A percentile compares a stretch with the other conserved stretches of the same genome.
Conservation (phyloP, 495 filamentous ascomycete genomes). For the Haplographium delicatum region DNA sequence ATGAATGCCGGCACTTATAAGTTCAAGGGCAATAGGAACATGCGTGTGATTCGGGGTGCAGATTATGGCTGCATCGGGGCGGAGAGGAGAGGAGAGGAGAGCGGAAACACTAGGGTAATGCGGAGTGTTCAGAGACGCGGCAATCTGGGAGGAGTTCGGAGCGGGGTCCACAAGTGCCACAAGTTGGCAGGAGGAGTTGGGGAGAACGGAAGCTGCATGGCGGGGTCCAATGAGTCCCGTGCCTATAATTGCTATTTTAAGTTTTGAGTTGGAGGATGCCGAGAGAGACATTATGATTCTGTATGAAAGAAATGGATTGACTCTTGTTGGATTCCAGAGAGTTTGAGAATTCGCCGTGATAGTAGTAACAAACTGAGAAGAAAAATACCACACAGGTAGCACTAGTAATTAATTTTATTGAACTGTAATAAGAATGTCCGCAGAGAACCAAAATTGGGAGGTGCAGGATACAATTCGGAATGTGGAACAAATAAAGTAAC, state of each 20-base stretch:
- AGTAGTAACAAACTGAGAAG: too few relatives aligned
- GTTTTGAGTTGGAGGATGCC: conserved; percentile 1
- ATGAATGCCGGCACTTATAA: conserved; percentile 44
- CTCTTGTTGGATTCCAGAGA: neutral
- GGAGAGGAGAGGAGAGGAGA: conserved; percentile 35
- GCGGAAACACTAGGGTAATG: conserved; percentile 34
- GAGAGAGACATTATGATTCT: too few relatives aligned
- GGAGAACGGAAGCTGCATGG: conserved; percentile 45
- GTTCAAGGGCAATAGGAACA: conserved; percentile 43
- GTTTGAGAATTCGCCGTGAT: too few relatives aligned
- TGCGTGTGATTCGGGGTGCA: conserved; percentile 58
- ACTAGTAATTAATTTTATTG: too few relatives aligned
- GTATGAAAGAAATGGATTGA: neutral
- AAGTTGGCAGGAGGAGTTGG: conserved; percentile 41
- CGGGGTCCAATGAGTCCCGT: conserved; percentile 52
- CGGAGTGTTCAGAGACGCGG: conserved; percentile 26
- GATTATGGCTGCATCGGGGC: conserved; percentile 51
- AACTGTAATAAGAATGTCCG: too few relatives aligned
- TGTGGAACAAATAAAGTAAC: too few relatives aligned
- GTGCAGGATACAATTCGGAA: too few relatives aligned
- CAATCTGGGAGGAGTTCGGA: conserved; percentile 21
- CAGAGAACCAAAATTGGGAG: too few relatives aligned
- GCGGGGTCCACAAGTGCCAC: conserved; percentile 45
- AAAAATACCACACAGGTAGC: too few relatives aligned
- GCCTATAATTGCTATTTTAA: conserved; percentile 47